Evolutionary conservation across 108 stramenopile species (phyloP), one percentile per base, ranked within the genome.

Genomic region (Nannochloropsis gaditana): DNA sequence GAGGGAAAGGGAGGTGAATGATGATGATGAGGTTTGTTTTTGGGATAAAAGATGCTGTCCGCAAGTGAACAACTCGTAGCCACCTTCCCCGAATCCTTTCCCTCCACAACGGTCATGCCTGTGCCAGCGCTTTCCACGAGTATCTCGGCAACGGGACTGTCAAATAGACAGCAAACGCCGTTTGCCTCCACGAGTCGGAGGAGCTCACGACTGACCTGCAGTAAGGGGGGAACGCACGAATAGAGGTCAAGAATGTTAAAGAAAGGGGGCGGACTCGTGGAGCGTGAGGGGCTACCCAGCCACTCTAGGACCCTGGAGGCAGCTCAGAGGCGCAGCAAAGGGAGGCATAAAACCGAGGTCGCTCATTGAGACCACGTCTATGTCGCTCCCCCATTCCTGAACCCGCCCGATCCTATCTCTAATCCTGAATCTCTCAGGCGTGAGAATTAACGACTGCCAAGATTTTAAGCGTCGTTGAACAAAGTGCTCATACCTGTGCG

Each of bases 71-170:
- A 2, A 15, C n/a, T 73, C n/a, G n/a, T 73, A n/a, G 15, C 59
- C 59, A 15, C 5, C 5, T 73, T n/a, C 59, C 19, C n/a, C 59
- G 19, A n/a, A n/a, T 73, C 59, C 1, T 8, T 3, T 73, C 47
- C 15, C 47, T 15, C 15, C 47, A 31, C 31, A 31, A 1, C 31
- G 31, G 47, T 73, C 59, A n/a, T 6, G 2, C 59, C n/a, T n/a
- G 15, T 73, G 4, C 59, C 3, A 1, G 19, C 59, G 15, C 59
- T 8, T 6, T 73, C 92, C 15, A 85, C 83, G 21, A 44, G 73
- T 17, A 96, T 87, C 45, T 87, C 80, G 11, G 89, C 92, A 5
- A 95, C 95, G 11, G 93, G 89, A 17, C 84, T 84, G 44, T 91
- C 86, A 89, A 91, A 93, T 17, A 82, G 80, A 42, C 94, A 86